A percentile compares a stretch with the other conserved stretches of the same genome.
Conservation (phyloP, 2,329 filamentous ascomycete species). For the Epichloe scottii region DNA sequence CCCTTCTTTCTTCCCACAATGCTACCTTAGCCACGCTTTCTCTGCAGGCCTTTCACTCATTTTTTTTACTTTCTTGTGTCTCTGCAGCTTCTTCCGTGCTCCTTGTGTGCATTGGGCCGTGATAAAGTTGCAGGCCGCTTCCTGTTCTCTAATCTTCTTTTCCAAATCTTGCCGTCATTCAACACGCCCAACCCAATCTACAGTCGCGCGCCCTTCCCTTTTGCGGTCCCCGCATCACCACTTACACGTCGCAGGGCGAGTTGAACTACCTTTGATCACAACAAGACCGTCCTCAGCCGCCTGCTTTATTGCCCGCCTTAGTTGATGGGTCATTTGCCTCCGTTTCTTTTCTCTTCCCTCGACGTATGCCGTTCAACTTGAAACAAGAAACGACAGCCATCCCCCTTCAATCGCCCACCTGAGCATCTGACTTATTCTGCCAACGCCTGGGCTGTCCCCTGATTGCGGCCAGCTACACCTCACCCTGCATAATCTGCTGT, state of each 20-base stretch:
- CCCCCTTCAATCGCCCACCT: not conserved
- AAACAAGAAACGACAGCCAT: not conserved
- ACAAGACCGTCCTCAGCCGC: not conserved
- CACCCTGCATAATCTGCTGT: not conserved
- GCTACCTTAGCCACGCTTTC: not conserved
- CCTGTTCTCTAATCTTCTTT: not conserved
- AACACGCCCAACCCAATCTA: not conserved
- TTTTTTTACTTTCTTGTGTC: conserved; percentile 1
- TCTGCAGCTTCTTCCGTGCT: conserved; percentile 1
- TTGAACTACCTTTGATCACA: conserved; percentile 3
- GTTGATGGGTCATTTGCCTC: not conserved
- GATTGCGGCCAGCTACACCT: not conserved
- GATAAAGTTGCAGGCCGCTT: not conserved
- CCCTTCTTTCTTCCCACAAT: not conserved
- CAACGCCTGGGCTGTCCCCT: not conserved
- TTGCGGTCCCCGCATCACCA: conserved; percentile 5
- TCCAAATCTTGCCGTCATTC: not conserved
- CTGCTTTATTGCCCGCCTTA: conserved; percentile 1
- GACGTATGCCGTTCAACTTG: not conserved
- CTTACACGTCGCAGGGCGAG: conserved; percentile 8
- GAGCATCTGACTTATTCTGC: not conserved
- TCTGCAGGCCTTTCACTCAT: conserved; percentile 1
- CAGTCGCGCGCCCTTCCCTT: conserved; percentile 1
- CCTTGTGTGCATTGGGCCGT: not conserved
- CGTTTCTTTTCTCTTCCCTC: not conserved